Conservation (phyloP, 208 protist genomes). For the Trypanosoma caninum region DNA sequence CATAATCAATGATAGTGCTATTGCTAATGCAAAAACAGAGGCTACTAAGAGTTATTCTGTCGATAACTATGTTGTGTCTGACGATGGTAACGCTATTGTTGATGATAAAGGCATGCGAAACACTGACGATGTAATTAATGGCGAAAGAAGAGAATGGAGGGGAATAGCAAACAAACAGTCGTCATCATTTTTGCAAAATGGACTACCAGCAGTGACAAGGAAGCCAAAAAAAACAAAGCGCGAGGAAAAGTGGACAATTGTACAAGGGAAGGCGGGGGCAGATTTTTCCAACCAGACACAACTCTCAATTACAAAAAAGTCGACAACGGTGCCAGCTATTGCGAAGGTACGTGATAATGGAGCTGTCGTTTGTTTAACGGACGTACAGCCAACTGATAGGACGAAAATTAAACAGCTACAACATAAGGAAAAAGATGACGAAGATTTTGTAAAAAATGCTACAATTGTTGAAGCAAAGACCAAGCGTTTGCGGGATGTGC, state of each 20-base stretch:
- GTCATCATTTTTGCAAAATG: background rate
- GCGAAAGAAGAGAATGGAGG: background rate
- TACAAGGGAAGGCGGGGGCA: conserved; percentile 6
- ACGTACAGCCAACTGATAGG: background rate
- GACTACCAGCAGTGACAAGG: background rate
- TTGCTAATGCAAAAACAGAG: background rate
- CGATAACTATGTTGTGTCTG: background rate
- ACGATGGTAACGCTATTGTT: background rate
- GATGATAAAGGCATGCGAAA: background rate
- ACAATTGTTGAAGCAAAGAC: conserved; percentile 16
- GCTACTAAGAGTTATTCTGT: background rate
- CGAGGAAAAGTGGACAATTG: conserved; percentile 29
- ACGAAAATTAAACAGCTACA: conserved; percentile 11
- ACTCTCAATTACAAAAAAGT: background rate
- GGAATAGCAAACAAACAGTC: background rate
- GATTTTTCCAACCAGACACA: background rate
- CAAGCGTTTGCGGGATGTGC: conserved; percentile 15
- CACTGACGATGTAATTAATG: background rate
- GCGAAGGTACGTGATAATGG: conserved; percentile 10
- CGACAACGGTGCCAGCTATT: background rate
- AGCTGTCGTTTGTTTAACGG: conserved; percentile 4
- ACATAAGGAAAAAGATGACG: background rate
- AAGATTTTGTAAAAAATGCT: background rate
- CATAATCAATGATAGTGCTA: background rate
- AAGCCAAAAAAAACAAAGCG: conserved; percentile 16